Base-by-base conservation (phyloP, 768 basidiomycete species). In the Amanita exitialis region DNA sequence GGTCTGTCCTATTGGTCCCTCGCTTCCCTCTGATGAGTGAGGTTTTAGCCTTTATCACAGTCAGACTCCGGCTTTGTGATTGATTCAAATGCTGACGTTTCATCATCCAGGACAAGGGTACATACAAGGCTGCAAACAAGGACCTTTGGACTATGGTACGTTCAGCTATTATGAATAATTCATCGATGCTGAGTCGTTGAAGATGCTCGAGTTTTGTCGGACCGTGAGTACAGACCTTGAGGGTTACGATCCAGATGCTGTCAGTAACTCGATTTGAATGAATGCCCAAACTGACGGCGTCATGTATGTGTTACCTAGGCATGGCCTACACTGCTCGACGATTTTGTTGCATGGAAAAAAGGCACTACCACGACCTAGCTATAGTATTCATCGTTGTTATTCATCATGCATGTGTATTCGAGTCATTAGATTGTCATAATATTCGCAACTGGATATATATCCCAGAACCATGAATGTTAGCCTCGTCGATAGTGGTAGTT, bases 91-190 rank as follows among this genome's bases (percentile, higher is more conserved):
- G 27, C 36, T 28, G n/a, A 32, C 41, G 72, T 67, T 67, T 12
- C 12, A 23, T 41, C 30, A 37, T 49, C 25, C 30, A 75, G 69
- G 70, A 76, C 55, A 71, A 78, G 53, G 77, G 74, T 6, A 73
- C 69, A 3, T 89, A 87, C 66, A 90, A 83, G 60, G 85, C 82
- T 0, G 79, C 82, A 12, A 91, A 89, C 64, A 87, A 87, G 60
- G 90, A 93, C 65, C 66, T 90, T 7, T 93, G 90, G 90, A 77
- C 66, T 51, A 91, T 91, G 89, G 88, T 86, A 53, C 12, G 73
- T 67, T 42, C 12, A 15, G 55, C 21, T 37, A 23, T 27, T 38
- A n/a, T 21, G 36, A 36, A 34, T 37, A 7, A 8, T 10, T 25
- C 10, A 16, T 38, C 36, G 15, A 27, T 18, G 28, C 20, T 37